These are phyloP conservation scores for Tylopilus felleus DNA, from an alignment of 768 basidiomycete species.

Conservation along the genomic window DNA sequence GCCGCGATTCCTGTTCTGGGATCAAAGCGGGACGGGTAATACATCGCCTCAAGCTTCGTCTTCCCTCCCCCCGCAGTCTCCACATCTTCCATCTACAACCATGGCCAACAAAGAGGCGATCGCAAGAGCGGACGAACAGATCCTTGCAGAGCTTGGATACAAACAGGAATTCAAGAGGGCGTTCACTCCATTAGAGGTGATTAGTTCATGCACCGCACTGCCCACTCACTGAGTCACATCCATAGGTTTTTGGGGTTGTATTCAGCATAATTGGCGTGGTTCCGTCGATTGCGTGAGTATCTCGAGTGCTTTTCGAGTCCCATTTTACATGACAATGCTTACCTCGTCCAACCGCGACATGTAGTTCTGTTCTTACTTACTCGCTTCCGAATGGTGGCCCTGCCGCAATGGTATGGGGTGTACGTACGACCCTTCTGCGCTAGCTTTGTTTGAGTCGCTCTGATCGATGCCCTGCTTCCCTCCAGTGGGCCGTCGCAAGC, in stretches of 20 bases:
- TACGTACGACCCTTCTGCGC: conserved; percentile 14
- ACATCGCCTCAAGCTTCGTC: too few species aligned
- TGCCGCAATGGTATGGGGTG: conserved; percentile 45
- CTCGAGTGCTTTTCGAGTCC: conserved; percentile 14
- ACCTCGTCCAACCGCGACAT: neutral
- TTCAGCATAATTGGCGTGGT: conserved; percentile 72
- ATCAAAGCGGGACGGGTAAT: conserved; percentile 64
- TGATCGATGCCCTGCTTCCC: neutral
- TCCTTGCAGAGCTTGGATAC: conserved; percentile 37
- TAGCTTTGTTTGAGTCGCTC: neutral
- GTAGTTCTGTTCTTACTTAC: conserved; percentile 43
- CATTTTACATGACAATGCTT: neutral
- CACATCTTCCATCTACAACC: neutral
- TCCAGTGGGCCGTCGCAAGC: conserved; percentile 38
- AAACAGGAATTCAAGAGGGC: conserved; percentile 39
- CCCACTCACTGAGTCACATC: neutral
- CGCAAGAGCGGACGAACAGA: conserved; percentile 26
- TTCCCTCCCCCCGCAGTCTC: too few species aligned
- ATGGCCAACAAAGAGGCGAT: conserved; percentile 13
- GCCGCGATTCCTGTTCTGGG: too few species aligned
- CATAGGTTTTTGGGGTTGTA: conserved; percentile 65
- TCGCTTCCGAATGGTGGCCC: conserved; percentile 52
- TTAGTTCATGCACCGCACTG: neutral
- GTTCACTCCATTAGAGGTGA: conserved; percentile 34
- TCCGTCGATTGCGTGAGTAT: conserved; percentile 55